Evolutionary conservation across 352 stramenopile species (phyloP), one percentile per base, ranked within the genome.

Genomic region (Pythium biforme): DNA sequence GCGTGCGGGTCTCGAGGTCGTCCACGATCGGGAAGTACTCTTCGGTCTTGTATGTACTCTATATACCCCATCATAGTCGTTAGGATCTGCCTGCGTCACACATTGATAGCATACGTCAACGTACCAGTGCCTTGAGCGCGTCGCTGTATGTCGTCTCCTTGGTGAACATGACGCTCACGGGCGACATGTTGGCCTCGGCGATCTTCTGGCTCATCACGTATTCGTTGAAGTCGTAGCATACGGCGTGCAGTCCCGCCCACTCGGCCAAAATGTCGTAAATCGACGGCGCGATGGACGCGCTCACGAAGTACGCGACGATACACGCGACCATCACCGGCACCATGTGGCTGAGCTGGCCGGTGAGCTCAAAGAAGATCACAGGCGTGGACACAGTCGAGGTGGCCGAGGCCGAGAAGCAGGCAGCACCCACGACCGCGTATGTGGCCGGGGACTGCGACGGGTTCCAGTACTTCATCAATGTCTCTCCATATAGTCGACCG

Each of bases 341-440:
- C 78, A 94, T 89, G 71, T 94, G 82, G 50, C 81, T 92, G 11
- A 92, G 65, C 34, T 92, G 85, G 0, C 85, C 85, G 1, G 85
- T 92, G 27, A 94, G 66, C 59, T 94, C 85, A 47, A 94, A 94
- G 72, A 98, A 92, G 23, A 94, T 92, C 14, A 94, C 81, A 0
- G 83, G 80, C 1, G 85, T 94, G 0, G 85, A 97, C 8, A 98
- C 86, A 0, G 93, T 95, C 51, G 93, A 73, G 5, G 94, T 98
- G 11, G 93, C 92, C 5, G 90, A 96, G 0, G 89, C 89, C 1
- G 90, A 73, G 58, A 98, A 96, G 52, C 88, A 92, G 9, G 92
- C 93, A 3, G 94, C 94, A 2, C 92, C 94, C 11, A 98, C 90
- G 22, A 98, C 81, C 0, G 92, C 89, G 47, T 97, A 98, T 8